Evolutionary conservation across 768 basidiomycete species (phyloP), one percentile per base, ranked within the genome.

Genomic region (Daedaleopsis sinensis): DNA sequence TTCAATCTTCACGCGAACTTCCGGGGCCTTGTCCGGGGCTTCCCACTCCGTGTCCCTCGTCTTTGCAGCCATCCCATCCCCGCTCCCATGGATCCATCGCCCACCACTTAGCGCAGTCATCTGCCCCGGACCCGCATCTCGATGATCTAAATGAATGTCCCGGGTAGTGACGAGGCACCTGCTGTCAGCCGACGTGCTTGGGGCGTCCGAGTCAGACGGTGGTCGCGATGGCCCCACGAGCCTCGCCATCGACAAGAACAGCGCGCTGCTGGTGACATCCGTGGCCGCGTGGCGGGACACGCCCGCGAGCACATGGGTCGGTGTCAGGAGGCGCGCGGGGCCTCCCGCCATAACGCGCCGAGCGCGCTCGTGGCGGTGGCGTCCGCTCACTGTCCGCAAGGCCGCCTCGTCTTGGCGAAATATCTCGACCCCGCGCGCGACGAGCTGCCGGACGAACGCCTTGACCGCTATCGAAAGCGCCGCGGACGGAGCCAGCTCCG

Each of bases 231-330:
- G 24, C 37, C 74, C 66, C 36, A 73, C 74, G 52, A 79, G 52
- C 52, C 63, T 70, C 18, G 76, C 62, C 52, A 78, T 61, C 62
- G 70, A 70, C 61, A 77, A 50, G 4, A 68, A 60, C n/a, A 66
- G 32, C 10, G 69, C 70, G 37, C 68, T 68, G 21, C 63, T 51
- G 50, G 58, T 46, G 47, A 59, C 23, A 62, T 58, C 43, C 16
- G 43, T 49, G 35, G 39, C 39, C 48, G 63, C 67, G 42, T 52
- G 56, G 24, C 43, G 46, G 18, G 64, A 62, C 39, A 80, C 59
- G 37, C 78, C 79, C n/a, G 77, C 76, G 52, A 78, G 54, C 46
- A 80, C 56, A 59, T 80, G 79, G 36, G 73, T 67, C 3, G 78
- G 79, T 0, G 78, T 77, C 48, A 80, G 67, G 48, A 77, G 52